Conservation (phyloP, 1,139 yeast genomes). For the Kodamaea fungicola region DNA sequence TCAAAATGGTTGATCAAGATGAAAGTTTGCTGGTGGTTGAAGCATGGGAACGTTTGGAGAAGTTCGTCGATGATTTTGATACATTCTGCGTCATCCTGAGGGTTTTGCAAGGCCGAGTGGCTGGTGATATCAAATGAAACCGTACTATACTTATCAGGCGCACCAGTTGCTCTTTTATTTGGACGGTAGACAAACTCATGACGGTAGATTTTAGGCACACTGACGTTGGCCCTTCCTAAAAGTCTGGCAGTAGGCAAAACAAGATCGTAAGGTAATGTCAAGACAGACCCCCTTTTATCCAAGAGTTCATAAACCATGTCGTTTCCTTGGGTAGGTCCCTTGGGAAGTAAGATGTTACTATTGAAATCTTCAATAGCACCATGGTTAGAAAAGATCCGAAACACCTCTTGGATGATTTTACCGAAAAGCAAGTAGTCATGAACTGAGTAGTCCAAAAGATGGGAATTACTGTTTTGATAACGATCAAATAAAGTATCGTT, state of each 20-base stretch:
- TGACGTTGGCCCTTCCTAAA: constrained; percentile 58
- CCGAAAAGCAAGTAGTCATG: constrained; percentile 43
- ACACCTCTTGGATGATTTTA: constrained; percentile 55
- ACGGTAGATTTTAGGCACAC: constrained; percentile 62
- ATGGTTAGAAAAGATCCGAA: constrained; percentile 64
- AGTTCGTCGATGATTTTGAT: constrained; percentile 78
- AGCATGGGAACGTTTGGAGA: constrained; percentile 60
- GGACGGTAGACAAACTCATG: constrained; percentile 83
- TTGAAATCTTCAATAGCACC: constrained; percentile 80
- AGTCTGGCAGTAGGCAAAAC: constrained; percentile 86
- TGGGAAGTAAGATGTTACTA: constrained; percentile 62
- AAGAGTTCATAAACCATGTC: constrained; percentile 72
- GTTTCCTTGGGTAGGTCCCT: constrained; percentile 66
- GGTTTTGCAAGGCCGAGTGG: constrained; percentile 37
- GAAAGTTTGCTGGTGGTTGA: constrained; percentile 48
- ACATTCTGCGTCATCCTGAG: constrained; percentile 80
- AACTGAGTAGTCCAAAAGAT: constrained; percentile 18
- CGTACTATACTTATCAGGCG: constrained; percentile 77
- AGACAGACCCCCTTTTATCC: constrained; percentile 80
- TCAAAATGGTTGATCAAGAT: constrained; percentile 78
- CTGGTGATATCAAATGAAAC: constrained; percentile 79
- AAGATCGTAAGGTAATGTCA: constrained; percentile 85
- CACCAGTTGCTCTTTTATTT: constrained; percentile 48
- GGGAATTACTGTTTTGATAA: constrained; percentile 19
- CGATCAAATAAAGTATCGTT: constrained; percentile 78